Evolutionary conservation across 495 filamentous ascomycete species (phyloP), one percentile per base, ranked within the genome.

Genomic region (Penicillium ochrochloron): DNA sequence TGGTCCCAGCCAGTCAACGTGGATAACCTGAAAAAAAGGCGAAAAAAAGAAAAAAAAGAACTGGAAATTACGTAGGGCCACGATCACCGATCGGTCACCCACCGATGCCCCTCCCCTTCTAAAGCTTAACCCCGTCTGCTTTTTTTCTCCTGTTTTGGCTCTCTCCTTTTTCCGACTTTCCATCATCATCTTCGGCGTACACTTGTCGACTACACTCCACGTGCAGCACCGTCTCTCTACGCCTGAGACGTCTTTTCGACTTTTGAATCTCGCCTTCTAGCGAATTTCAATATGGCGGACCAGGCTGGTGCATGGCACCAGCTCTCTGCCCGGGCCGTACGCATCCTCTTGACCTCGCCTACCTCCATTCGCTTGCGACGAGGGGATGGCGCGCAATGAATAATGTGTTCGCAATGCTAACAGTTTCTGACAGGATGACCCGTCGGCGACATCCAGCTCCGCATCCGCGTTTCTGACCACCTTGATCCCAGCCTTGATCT

Each of bases 391-490:
- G 23, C 46, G 46, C 48, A 31, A 12, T 52, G 48, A 27, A 31
- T 52, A 27, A 31, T 52, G 14, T 52, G 14, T n/a, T 52, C 48
- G 12, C 12, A 1, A 17, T 61, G 52, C 61, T 68, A 53, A 67
- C 37, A 55, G 15, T 29, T 17, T 1, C 58, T 21, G 14, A 29
- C 15, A 64, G 61, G 70, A 74, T 35, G 66, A 73, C 59, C 62
- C 60, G 19, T 46, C 56, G 21, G 50, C 66, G 14, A 61, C 71
- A n/a, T 78, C 79, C 55, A 79, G 77, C 54, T 85, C 84, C 12
- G 74, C 80, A 17, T 85, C 84, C 41, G 82, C 82, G 37, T 78
- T 97, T 67, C 52, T 96, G 64, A 83, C 87, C 48, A 94, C 92
- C 17, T 77, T 97, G 37, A 80, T 86, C 12, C 92, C 93, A 17